Base-by-base conservation (phyloP, 2,329 filamentous ascomycete genomes). In the Boeremia exigua region DNA sequence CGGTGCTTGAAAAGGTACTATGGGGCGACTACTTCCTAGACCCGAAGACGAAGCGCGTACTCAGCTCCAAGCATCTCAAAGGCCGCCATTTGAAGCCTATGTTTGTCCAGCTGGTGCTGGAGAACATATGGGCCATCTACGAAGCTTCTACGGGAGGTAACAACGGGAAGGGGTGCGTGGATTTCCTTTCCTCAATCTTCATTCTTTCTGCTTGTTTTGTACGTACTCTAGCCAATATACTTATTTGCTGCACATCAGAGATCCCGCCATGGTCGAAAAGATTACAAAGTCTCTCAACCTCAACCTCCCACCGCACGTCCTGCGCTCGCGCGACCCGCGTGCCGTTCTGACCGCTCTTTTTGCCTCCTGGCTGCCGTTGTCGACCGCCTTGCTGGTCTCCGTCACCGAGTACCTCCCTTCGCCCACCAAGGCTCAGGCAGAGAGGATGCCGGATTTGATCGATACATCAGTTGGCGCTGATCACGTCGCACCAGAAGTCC, bases 11-110 rank as follows among this genome's bases (percentile, higher is more conserved):
- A 76, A 97, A 95, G 72, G 92, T 97, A 0, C 82, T 99, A 0
- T 99, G 95, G 95, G 95, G 95, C 40, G 94, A 92, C 73, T 99
- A 91, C 74, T 99, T 97, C 75, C 80, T 99, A 39, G 95, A 99
- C 70, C 92, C 95, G 6, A 99, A 98, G 77, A 96, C 93, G 1
- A 99, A 96, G 75, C 91, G 96, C 70, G 88, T 99, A 0, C 81
- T 99, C 6, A 90, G 89, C 1, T 86, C 88, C 27, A 98, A 96
- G 76, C 95, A 99, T 79, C 81, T 99, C 46, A 98, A 96, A 73
- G 95, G 95, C 3, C 85, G 95, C 42, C 86, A 89, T 56, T 79
- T 99, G 59, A 99, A 98, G 77, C 95, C 95, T 8, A 92, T 99
- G 85, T 99, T 99, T 75, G 95, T 98, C 12, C 95, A 98, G 74